A percentile compares a stretch with the other conserved stretches of the same genome.
phyloP scores from a whole-genome alignment of 257 asterid species.

The Scutellaria minor region DNA sequence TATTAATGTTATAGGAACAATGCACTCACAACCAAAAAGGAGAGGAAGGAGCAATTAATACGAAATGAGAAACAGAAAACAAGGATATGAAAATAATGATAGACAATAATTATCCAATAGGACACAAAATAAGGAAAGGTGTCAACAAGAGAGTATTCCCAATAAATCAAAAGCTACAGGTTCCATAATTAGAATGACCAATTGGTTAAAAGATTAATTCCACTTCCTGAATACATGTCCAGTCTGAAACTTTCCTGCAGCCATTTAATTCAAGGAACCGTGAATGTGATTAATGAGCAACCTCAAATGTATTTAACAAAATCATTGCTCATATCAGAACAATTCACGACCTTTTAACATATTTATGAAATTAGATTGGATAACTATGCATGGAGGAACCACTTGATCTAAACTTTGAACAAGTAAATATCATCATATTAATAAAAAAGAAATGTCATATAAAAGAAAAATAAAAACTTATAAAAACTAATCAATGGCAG shows the following conservation, averaged over 20 bases:
- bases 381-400: slow-evolving; percentile 15
- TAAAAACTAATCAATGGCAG: slow-evolving; percentile 6
- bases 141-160: slow-evolving; percentile 48
- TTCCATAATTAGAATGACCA: slow-evolving; percentile 61
- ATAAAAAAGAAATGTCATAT: slow-evolving; percentile 5
- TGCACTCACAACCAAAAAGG: slow-evolving; percentile 56
- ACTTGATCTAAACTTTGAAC: slow-evolving; percentile 46
- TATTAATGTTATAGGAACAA: slow-evolving; percentile 53
- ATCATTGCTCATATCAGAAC: slow-evolving; percentile 48
- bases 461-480: not conserved
- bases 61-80: slow-evolving; percentile 52
- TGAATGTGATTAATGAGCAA: slow-evolving; percentile 60
- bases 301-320: slow-evolving; percentile 41
- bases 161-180: slow-evolving; percentile 50
- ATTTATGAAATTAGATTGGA: slow-evolving; percentile 28
- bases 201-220: slow-evolving; percentile 54
- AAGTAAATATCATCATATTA: slow-evolving; percentile 3
- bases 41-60: slow-evolving; percentile 51
- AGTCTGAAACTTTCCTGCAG: slow-evolving; percentile 88
- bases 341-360: slow-evolving; percentile 32
- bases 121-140: slow-evolving; percentile 52
- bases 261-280: slow-evolving; percentile 70
- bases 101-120: slow-evolving; percentile 48
- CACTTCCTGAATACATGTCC: slow-evolving; percentile 76
- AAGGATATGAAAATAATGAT: slow-evolving; percentile 48